Base-by-base conservation (phyloP, 495 filamentous ascomycete species). In the Evernia prunastri region DNA sequence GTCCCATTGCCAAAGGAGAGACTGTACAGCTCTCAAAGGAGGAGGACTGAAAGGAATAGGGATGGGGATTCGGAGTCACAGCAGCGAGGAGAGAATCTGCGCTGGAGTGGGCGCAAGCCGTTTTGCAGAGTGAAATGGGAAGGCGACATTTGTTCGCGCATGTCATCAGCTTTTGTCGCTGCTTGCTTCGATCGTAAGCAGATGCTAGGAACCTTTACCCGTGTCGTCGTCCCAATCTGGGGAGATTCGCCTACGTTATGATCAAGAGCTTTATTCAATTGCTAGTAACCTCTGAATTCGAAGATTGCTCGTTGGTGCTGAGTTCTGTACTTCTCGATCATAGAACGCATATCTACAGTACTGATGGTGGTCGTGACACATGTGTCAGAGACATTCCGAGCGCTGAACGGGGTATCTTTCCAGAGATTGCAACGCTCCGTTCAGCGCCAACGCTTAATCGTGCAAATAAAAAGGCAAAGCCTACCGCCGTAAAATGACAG, bases 391-490 rank as follows among this genome's bases (percentile, higher is more conserved):
- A 27, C 20, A 29, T 36, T 23, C 40, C 27, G 29, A 39, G 39
- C n/a, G 61, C 29, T n/a, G n/a, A 40, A 56, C 31, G 31, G 36
- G 37, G 51, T 57, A 57, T 45, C 39, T 63, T 45, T 35, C 39
- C 7, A 63, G 12, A 57, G 61, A 57, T 43, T 6, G 51, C 51
- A 40, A 47, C 36, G 37, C 51, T 40, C 61, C 60, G 23, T 53
- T 49, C 51, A 63, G 61, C 61, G 42, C 61, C 61, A 35, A 43
- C 61, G 61, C 61, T 63, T n/a, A 57, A 27, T 3, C 43, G 37
- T 57, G 61, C 37, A 15, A 40, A 63, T n/a, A n/a, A 10, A 37
- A 36, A 36, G 42, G 27, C 23, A 56, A 56, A 57, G 61, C 20
- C 20, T 7, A 33, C 9, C 11, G n/a, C 18, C 17, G 53, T 56